Conservation (phyloP, 768 basidiomycete species). For the Mycena vulgaris region DNA sequence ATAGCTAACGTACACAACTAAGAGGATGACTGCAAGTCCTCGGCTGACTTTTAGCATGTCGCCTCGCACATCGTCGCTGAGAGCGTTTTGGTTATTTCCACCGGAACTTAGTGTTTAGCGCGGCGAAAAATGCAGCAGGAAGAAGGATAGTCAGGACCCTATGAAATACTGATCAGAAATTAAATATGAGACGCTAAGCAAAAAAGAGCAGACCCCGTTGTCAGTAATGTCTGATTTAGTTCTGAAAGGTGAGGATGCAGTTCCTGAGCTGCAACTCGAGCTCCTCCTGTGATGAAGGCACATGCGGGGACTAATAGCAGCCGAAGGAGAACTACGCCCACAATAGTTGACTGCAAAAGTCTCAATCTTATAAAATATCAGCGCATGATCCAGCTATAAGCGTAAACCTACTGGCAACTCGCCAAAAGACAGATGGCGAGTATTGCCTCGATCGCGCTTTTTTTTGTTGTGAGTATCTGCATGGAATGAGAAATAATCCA, state of each 20-base stretch:
- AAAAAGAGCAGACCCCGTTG: slow-evolving; percentile 64
- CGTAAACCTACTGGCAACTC: slow-evolving; percentile 63
- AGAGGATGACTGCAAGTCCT: slow-evolving; percentile 75
- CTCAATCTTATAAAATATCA: slow-evolving; percentile 49
- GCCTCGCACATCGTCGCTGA: slow-evolving; percentile 61
- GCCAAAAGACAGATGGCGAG: slow-evolving; percentile 63
- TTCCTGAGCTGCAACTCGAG: slow-evolving; percentile 74
- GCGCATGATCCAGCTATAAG: not conserved
- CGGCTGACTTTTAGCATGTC: slow-evolving; percentile 74
- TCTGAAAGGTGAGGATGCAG: slow-evolving; percentile 75
- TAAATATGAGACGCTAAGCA: not conserved
- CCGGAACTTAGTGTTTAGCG: slow-evolving; percentile 56
- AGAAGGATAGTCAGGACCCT: slow-evolving; percentile 76
- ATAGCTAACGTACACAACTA: slow-evolving; percentile 63
- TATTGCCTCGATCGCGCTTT: slow-evolving; percentile 65
- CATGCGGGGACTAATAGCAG: slow-evolving; percentile 79
- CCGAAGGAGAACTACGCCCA: slow-evolving; percentile 78
- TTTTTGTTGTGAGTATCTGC: slow-evolving; percentile 1
- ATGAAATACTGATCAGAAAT: not conserved
- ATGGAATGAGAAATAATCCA: not conserved
- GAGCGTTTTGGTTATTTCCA: slow-evolving; percentile 42
- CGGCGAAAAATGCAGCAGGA: slow-evolving; percentile 78
- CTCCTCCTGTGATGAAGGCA: slow-evolving; percentile 79
- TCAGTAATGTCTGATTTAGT: slow-evolving; percentile 78
- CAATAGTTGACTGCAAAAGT: slow-evolving; percentile 62